Evolutionary conservation across 768 basidiomycete genomes (phyloP).

Genomic region (Russula emetica): DNA sequence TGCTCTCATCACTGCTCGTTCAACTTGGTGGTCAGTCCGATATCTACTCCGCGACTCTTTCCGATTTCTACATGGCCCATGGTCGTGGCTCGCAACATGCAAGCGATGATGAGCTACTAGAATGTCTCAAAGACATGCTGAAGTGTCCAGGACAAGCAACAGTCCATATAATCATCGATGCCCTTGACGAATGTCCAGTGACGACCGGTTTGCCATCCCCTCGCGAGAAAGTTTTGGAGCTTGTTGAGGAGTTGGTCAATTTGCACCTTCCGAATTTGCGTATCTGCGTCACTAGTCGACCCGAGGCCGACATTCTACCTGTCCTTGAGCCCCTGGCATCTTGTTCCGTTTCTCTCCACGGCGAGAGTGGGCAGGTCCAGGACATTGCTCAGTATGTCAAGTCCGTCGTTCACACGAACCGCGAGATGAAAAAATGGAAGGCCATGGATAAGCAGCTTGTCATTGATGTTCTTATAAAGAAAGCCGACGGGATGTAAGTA

Average conservation of each 20-base stretch:
- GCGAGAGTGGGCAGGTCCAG: background rate
- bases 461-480: background rate
- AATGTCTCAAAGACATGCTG: conserved; percentile 7
- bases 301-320: background rate
- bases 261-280: background rate
- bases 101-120: background rate
- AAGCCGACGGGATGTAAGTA: background rate
- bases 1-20: conserved; percentile 2
- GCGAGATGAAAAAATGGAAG: background rate
- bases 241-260: background rate
- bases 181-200: conserved; percentile 7
- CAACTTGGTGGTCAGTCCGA: conserved; percentile 4
- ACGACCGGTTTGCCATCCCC: background rate
- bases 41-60: background rate
- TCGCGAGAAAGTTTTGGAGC: background rate
- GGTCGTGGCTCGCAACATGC: background rate
- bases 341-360: background rate
- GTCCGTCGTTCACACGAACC: background rate
- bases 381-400: background rate
- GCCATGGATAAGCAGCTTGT: background rate
- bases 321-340: background rate
- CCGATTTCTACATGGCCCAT: background rate
- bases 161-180: background rate
- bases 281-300: conserved; percentile 5
- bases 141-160: background rate